Base-by-base conservation (phyloP, 2,329 filamentous ascomycete genomes). In the Helotiales sp. region DNA sequence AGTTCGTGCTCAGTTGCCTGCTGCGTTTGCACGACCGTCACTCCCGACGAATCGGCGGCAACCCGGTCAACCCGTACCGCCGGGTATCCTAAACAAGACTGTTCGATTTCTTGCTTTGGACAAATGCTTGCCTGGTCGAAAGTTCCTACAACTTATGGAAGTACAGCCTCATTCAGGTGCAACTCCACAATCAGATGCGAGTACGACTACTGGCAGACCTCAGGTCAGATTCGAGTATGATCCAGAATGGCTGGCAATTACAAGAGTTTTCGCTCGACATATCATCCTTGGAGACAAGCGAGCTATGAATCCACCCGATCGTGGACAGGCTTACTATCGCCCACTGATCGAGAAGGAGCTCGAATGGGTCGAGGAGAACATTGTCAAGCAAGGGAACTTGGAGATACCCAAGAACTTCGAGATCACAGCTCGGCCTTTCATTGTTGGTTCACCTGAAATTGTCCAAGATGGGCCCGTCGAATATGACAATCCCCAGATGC, bases 181-280 rank as follows among this genome's bases (percentile, higher is more conserved):
- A 65, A 68, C 4, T 22, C 52, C 51, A 12, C 49, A 53, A 24
- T 70, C 6, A 10, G 52, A 52, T 19, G 51, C 52, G 24, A 44
- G 19, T 9, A 31, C 59, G n/a, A n/a, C n/a, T n/a, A n/a, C n/a
- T n/a, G n/a, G n/a, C 19, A 58, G 62, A 42, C 30, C 55, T 9
- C 67, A 64, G 44, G 62, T 58, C 13, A 67, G 63, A 48, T 69
- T 71, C 40, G 65, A 70, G 51, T 98, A 99, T 71, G 95, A 99
- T 72, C 85, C 87, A 10, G 95, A 99, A 75, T 99, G 93, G 93
- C 85, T 99, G 7, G 89, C 95, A 40, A 97, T 99, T 63, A 93
- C 88, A 12, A 89, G 93, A 40, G 88, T 86, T 7, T 96, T 98
- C 69, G 84, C 89, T 38, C 67, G 78, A 2, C 79, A 84, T 38